These are phyloP conservation scores for Cyathus pygmaeus DNA, from an alignment of 1,284 basidiomycete species.

Conservation along the genomic window DNA sequence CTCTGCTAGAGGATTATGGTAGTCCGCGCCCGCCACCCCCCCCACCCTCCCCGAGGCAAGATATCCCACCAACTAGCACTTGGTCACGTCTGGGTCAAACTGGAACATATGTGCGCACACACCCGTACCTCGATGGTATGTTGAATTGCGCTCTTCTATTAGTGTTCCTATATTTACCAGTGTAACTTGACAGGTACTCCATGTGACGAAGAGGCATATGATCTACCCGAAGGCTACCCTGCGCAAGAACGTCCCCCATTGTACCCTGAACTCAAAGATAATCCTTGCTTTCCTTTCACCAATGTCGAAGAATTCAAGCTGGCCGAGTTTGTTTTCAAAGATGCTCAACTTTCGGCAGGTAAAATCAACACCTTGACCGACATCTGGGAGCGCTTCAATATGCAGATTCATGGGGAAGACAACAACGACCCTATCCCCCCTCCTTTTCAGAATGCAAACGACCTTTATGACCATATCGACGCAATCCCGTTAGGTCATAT, in stretches of 20 bases:
- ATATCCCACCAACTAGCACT: too few relatives aligned
- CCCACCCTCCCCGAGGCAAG: too few relatives aligned
- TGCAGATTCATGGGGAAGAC: background rate
- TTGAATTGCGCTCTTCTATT: too few relatives aligned
- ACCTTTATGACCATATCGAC: constrained; percentile 34
- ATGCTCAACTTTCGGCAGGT: constrained; percentile 10
- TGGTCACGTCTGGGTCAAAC: too few relatives aligned
- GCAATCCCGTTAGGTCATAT: constrained; percentile 25
- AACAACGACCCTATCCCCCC: background rate
- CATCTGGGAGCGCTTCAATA: constrained; percentile 11
- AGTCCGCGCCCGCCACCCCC: too few relatives aligned
- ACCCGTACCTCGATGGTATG: too few relatives aligned
- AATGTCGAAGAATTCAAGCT: background rate
- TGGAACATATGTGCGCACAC: too few relatives aligned
- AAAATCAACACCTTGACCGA: constrained; percentile 14
- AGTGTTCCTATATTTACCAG: too few relatives aligned
- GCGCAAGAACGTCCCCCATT: background rate
- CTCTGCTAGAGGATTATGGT: too few relatives aligned
- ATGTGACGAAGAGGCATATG: background rate
- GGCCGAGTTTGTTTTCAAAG: constrained; percentile 1
- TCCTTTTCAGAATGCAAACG: constrained; percentile 24
- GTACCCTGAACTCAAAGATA: background rate
- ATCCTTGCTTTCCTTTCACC: background rate
- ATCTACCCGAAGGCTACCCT: background rate
- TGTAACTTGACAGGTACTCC: background rate